Base-by-base conservation (phyloP, 345 rosid species). In the Salix koriyanagi region DNA sequence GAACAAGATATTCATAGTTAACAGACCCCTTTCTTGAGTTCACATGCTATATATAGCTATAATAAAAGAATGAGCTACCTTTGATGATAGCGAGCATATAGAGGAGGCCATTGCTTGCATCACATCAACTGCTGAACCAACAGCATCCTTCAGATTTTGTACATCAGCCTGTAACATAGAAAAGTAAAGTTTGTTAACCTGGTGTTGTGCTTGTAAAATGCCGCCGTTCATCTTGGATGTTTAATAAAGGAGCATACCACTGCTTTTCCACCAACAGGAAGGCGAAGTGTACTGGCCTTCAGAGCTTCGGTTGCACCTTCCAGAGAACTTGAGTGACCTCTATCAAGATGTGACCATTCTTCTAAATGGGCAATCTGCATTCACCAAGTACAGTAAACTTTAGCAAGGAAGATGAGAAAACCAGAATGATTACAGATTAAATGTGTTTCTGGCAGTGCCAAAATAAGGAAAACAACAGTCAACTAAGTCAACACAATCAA, bases 221-320 rank as follows among this genome's bases (percentile, higher is more conserved):
- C 41, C 10, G 10, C n/a, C 41, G 25, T 76, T 30, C 11, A 41
- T 32, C 48, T 67, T 14, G 67, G 37, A 60, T 60, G n/a, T 8
- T 2, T 30, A 39, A 78, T 54, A 71, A 37, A 71, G 25, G 75
- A 73, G 79, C 91, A 54, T 86, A 85, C 97, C 75, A 76, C 73
- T 69, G 97, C 89, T 83, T 90, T 91, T 77, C 94, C 97, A 72
- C 85, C 88, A 66, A 93, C 73, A 36, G 97, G 99, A 83, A 95
- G 97, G 77, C 97, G 97, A 66, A 95, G 96, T 7, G 97, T 93
- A 81, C 97, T 95, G 79, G 99, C 99, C 88, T 84, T 89, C 85
- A 93, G 85, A 78, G 99, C 91, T 90, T 89, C 97, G 23, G 85
- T 90, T 79, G 97, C 97, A 79, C 92, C 96, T 61, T 75, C 81